These are phyloP conservation scores for Incumbomyces delicatus DNA, from an alignment of 2,329 filamentous ascomycete species.

Conservation along the genomic window DNA sequence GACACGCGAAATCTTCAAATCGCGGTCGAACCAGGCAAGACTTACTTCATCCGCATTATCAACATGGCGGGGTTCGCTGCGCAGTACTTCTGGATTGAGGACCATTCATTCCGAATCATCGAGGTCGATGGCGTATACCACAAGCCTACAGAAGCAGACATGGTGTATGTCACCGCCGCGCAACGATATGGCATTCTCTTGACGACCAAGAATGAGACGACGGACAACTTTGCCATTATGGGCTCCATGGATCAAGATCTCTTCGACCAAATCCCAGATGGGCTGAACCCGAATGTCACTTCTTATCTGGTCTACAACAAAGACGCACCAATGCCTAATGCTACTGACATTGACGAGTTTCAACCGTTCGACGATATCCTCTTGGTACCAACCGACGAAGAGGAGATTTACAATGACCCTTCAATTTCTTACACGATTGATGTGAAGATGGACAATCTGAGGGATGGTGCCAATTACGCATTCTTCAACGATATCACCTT, in stretches of 20 bases:
- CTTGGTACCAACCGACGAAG: constrained; percentile 57
- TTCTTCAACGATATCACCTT: constrained; percentile 74
- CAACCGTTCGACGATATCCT: constrained; percentile 63
- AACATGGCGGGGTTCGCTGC: constrained; percentile 62
- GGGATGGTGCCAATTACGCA: constrained; percentile 48
- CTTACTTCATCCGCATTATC: constrained; percentile 62
- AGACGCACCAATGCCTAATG: constrained; percentile 34
- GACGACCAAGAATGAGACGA: constrained; percentile 53
- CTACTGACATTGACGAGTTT: constrained; percentile 52
- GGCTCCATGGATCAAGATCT: constrained; percentile 60
- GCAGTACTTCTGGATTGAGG: constrained; percentile 40
- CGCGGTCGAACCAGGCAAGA: constrained; percentile 55
- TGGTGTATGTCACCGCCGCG: constrained; percentile 57
- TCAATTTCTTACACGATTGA: constrained; percentile 55
- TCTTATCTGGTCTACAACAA: constrained; percentile 48
- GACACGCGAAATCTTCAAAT: constrained; percentile 55
- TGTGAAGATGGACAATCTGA: constrained; percentile 57
- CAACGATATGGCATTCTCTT: constrained; percentile 50
- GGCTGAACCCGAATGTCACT: constrained; percentile 53
- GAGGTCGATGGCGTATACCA: constrained; percentile 66
- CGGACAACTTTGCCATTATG: constrained; percentile 57
- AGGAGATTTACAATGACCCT: constrained; percentile 50
- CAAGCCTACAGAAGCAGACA: constrained; percentile 48
- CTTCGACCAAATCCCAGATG: constrained; percentile 59
- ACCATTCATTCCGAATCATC: constrained; percentile 54